phyloP scores from a whole-genome alignment of 2,329 filamentous ascomycete species.

The Colletotrichum tanaceti region DNA sequence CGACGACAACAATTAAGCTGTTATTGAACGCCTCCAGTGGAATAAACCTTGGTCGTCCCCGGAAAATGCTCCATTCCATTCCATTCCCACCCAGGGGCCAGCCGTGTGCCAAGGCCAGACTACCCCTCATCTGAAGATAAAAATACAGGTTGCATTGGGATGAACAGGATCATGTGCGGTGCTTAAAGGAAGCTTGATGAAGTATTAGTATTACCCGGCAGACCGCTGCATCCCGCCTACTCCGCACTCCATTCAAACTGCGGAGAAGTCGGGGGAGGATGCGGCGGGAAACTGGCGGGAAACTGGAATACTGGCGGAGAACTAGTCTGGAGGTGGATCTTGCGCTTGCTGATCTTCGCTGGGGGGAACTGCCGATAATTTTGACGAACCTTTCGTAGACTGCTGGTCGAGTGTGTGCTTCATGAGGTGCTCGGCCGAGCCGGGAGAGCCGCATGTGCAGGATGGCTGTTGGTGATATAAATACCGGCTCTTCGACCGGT shows the following conservation, averaged over 20 bases:
- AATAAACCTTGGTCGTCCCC: background rate
- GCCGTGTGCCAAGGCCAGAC: background rate
- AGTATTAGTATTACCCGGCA: background rate
- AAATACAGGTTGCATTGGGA: background rate
- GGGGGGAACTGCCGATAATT: constrained; percentile 34
- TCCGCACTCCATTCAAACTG: background rate
- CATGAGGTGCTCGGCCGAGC: constrained; percentile 1
- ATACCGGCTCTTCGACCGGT: background rate
- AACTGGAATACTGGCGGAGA: constrained; percentile 8
- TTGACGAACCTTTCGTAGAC: constrained; percentile 17
- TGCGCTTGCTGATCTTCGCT: constrained; percentile 18
- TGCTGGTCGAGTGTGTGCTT: background rate
- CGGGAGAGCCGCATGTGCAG: background rate
- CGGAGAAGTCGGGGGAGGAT: background rate
- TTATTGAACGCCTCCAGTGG: background rate
- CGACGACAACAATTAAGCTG: background rate
- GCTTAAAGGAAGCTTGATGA: background rate
- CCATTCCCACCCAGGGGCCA: background rate
- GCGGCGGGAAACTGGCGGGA: constrained; percentile 4
- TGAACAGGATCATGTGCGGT: background rate
- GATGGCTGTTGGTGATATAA: constrained; percentile 5
- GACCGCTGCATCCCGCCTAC: background rate
- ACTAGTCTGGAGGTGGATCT: constrained; percentile 1
- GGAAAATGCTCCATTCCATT: background rate
- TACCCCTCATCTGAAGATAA: background rate